A percentile compares a stretch with the other conserved stretches of the same genome.
phyloP scores from a whole-genome alignment of 306 rosid genomes.

The Prunus mongolica region DNA sequence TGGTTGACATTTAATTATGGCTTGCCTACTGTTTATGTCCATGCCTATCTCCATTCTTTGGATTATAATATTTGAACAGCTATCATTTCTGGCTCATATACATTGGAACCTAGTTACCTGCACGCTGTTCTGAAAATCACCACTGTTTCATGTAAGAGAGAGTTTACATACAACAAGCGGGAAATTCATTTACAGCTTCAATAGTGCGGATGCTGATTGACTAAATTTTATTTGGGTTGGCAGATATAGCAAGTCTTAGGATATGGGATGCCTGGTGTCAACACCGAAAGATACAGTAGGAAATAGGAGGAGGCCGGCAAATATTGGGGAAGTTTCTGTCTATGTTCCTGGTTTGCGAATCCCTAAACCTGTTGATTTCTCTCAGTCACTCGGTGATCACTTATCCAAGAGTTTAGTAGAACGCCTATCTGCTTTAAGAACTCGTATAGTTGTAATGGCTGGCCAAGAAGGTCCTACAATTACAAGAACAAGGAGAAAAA shows the following conservation, averaged over 20 bases:
- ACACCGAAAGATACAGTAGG: slow-evolving; percentile 74
- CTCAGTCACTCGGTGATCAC: slow-evolving; percentile 60
- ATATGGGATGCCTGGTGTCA: slow-evolving; percentile 86
- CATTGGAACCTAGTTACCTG: slow-evolving; percentile 16
- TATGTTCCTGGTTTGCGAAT: slow-evolving; percentile 95
- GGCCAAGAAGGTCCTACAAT: slow-evolving; percentile 93
- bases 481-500: slow-evolving; percentile 82
- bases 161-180: not conserved
- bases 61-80: slow-evolving; percentile 21
- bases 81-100: slow-evolving; percentile 18
- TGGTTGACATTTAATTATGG: slow-evolving; percentile 65
- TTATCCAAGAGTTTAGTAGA: slow-evolving; percentile 81
- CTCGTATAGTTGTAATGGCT: slow-evolving; percentile 92
- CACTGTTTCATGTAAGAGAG: slow-evolving; percentile 10
- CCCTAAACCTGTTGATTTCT: slow-evolving; percentile 91
- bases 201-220: slow-evolving; percentile 30
- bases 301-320: slow-evolving; percentile 81
- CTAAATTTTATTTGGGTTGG: slow-evolving; percentile 27
- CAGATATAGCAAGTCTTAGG: slow-evolving; percentile 39
- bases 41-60: slow-evolving; percentile 22
- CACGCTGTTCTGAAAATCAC: slow-evolving; percentile 14
- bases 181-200: not conserved
- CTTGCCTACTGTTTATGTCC: slow-evolving; percentile 38
- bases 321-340: slow-evolving; percentile 89
- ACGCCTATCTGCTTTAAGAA: slow-evolving; percentile 79